Base-by-base conservation (phyloP, 2,329 filamentous ascomycete species). In the Cladosporium oxysporum region DNA sequence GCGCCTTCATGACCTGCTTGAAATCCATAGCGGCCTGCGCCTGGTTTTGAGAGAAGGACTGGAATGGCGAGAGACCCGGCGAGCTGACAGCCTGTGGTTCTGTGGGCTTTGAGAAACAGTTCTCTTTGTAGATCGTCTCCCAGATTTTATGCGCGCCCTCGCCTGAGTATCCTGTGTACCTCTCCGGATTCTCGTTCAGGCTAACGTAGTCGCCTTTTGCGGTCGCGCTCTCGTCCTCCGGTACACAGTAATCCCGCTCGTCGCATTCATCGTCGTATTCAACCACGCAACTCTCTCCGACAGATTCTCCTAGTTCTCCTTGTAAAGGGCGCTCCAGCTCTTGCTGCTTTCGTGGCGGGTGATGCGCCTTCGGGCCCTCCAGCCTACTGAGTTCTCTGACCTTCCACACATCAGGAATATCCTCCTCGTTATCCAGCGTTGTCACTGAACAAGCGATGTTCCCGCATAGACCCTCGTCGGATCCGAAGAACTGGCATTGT, bases 261-360 rank as follows among this genome's bases (percentile, higher is more conserved):
- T 98, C 94, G 79, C 93, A 97, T 79, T 97, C 94, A 74, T 97
- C 94, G 74, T 98, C 94, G 76, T 96, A 96, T 80, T 99, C 95
- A 21, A 98, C 90, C 55, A 99, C 93, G 77, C 95, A 99, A 78
- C 92, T 97, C 82, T 99, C 95, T 62, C 92, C 93, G 0, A 97
- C 94, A 65, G 90, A 83, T 61, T 93, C 92, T 57, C 95, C 95
- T 10, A 99, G 80, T 72, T 89, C 85, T 18, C 94, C 94, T 72
- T 92, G 88, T 7, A 98, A 81, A 23, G 95, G 95, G 65, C 87
- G 85, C 71, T 90, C 80, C 58, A 89, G 83, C 76, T 93, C 88
- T 73, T 93, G 92, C 66, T 89, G 84, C 70, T 86, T 87, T 77
- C 87, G 90, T 5, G 89, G 90, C 0, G 95, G 95, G 76, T 99